Percentiles rank a stretch among this genome's conserved stretches.
These are phyloP conservation scores for Geosiphon pyriformis DNA, from an alignment of 192 early-diverging fungal species.

Conservation along the genomic window DNA sequence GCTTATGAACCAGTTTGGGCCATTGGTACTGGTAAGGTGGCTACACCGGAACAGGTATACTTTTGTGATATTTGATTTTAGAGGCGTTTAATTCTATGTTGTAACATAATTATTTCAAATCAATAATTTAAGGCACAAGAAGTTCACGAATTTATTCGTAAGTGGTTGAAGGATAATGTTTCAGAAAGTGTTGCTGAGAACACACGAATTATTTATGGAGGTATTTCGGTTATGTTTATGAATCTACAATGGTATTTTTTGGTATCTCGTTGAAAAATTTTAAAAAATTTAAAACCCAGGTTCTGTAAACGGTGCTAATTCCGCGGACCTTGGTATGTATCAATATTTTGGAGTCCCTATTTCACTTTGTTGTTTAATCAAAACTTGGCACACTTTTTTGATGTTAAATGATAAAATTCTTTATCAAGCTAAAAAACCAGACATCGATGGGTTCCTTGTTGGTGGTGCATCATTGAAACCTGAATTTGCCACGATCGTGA, in stretches of 20 bases:
- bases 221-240: constrained; percentile 8
- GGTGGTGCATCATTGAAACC: constrained; percentile 97
- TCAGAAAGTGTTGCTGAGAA: constrained; percentile 76
- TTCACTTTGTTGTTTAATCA: neutral
- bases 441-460: constrained; percentile 99
- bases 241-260: too few species aligned
- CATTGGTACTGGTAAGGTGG: constrained; percentile 98
- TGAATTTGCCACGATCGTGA: constrained; percentile 67
- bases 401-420: too few species aligned
- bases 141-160: constrained; percentile 82
- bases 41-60: constrained; percentile 69
- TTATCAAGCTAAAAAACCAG: constrained; percentile 59
- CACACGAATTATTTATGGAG: constrained; percentile 96
- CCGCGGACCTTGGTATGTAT: constrained; percentile 63
- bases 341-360: too few species aligned
- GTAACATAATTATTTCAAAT: neutral
- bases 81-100: neutral
- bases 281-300: constrained; percentile 29
- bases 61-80: neutral
- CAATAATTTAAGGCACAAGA: constrained; percentile 99
- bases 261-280: neutral
- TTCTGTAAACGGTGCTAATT: constrained; percentile 87
- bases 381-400: neutral
- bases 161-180: constrained; percentile 81
- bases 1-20: constrained; percentile 99